Percentiles rank a stretch among this genome's conserved stretches.
phyloP scores from a whole-genome alignment of 2,329 filamentous ascomycete species.

The Monascus ruber region DNA sequence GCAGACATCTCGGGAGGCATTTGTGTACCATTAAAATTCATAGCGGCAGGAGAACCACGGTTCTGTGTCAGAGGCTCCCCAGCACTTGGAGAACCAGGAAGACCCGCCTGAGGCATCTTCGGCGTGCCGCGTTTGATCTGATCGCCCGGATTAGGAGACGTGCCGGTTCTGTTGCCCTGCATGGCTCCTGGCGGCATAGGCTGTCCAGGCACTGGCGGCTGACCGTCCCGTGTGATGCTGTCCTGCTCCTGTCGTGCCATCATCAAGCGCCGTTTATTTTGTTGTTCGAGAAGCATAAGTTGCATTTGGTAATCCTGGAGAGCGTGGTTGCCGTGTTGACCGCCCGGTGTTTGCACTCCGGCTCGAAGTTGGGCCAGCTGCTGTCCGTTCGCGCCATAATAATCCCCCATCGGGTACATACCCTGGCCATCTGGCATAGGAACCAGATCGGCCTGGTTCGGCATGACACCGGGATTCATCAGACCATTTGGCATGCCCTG shows the following conservation, averaged over 20 bases:
- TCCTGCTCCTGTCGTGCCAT: constrained; percentile 59
- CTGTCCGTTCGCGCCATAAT: constrained; percentile 48
- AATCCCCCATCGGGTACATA: constrained; percentile 38
- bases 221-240: constrained; percentile 43
- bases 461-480: constrained; percentile 53
- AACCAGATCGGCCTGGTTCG: constrained; percentile 74
- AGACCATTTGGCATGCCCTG: constrained; percentile 67
- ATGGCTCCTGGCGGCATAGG: constrained; percentile 44
- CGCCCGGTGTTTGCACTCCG: constrained; percentile 29
- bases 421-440: constrained; percentile 52
- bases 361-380: constrained; percentile 31
- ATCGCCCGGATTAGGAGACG: constrained; percentile 51
- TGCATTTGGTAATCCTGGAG: constrained; percentile 62
- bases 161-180: constrained; percentile 44
- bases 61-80: constrained; percentile 45
- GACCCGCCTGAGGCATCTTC: constrained; percentile 45
- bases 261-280: constrained; percentile 56
- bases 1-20: constrained; percentile 39
- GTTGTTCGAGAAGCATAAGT: constrained; percentile 56
- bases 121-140: constrained; percentile 53
- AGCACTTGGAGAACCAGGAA: constrained; percentile 47
- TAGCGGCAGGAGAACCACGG: constrained; percentile 49
- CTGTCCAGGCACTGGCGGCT: constrained; percentile 35
- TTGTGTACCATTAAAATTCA: constrained; percentile 41
- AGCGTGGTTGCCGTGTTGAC: constrained; percentile 45